A percentile compares a stretch with the other conserved stretches of the same genome.
phyloP scores from a whole-genome alignment of 176 grass and related monocot species.

The Oryza officinalis region DNA sequence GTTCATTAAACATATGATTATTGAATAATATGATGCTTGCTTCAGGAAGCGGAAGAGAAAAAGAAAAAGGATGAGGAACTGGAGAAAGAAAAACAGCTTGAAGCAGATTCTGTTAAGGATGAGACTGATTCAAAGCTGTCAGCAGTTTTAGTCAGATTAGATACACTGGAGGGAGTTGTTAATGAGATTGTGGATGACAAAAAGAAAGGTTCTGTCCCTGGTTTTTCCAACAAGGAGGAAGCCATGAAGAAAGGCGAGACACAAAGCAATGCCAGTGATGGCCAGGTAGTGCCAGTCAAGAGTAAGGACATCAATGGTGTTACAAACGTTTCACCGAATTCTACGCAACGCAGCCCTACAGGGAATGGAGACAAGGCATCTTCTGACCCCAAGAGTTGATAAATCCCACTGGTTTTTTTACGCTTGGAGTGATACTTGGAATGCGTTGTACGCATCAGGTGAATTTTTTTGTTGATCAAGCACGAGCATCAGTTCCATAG shows the following conservation, averaged over 20 bases:
- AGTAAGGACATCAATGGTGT: constrained; percentile 28
- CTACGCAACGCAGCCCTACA: neutral
- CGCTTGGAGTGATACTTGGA: neutral
- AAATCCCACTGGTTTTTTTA: neutral
- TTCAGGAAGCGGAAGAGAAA: constrained; percentile 76
- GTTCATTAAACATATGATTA: neutral
- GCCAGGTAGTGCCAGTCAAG: neutral
- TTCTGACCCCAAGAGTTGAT: constrained; percentile 11
- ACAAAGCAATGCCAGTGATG: constrained; percentile 4
- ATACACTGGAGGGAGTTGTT: constrained; percentile 64
- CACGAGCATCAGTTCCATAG: neutral
- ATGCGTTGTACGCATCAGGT: neutral
- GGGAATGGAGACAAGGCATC: constrained; percentile 10
- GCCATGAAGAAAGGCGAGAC: constrained; percentile 8
- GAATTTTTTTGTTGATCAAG: neutral
- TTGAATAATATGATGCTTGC: constrained; percentile 31
- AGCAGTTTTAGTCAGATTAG: constrained; percentile 59
- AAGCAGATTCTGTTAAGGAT: constrained; percentile 61
- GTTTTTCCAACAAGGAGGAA: constrained; percentile 18
- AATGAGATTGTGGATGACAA: constrained; percentile 70
- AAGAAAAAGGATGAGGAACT: constrained; percentile 58
- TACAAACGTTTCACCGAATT: constrained; percentile 25
- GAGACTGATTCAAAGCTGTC: constrained; percentile 62
- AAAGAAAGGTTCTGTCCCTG: constrained; percentile 40
- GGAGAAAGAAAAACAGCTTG: constrained; percentile 66